These are phyloP conservation scores for Salvia sclarea DNA, from an alignment of 305 asterid species.

Conservation along the genomic window DNA sequence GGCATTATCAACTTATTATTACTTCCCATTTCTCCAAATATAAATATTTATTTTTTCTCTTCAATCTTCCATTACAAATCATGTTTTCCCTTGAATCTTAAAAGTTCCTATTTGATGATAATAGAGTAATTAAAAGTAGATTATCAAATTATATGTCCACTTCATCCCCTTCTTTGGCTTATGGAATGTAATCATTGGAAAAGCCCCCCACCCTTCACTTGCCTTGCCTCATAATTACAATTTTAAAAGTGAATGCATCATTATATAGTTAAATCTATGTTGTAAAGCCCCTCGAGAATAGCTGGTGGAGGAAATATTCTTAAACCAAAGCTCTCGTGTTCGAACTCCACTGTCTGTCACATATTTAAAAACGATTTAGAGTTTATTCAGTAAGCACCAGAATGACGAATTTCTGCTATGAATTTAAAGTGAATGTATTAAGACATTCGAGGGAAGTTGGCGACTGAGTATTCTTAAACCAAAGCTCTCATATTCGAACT, in stretches of 20 bases:
- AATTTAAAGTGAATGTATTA: no score
- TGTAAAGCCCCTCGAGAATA: background rate
- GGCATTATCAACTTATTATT: conserved; percentile 64
- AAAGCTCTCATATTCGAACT: no score
- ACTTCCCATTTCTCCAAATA: conserved; percentile 4
- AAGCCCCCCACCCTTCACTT: background rate
- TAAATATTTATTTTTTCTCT: background rate
- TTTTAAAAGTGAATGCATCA: conserved; percentile 9
- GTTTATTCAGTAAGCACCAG: no score
- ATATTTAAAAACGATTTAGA: no score
- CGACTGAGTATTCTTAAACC: no score
- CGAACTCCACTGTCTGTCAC: no score
- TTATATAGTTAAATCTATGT: conserved; percentile 7
- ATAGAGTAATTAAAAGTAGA: background rate
- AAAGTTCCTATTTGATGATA: background rate
- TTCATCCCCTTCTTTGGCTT: background rate
- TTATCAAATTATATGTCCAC: background rate
- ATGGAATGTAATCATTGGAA: conserved; percentile 14
- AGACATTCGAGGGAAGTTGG: no score
- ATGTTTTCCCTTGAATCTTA: no score
- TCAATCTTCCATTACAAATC: background rate
- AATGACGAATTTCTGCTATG: no score
- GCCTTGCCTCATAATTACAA: background rate
- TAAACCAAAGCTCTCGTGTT: no score
- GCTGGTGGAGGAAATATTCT: no score